Evolutionary conservation across 2,329 filamentous ascomycete genomes (phyloP).

Genomic region (Ceratocystis cacaofunesta): DNA sequence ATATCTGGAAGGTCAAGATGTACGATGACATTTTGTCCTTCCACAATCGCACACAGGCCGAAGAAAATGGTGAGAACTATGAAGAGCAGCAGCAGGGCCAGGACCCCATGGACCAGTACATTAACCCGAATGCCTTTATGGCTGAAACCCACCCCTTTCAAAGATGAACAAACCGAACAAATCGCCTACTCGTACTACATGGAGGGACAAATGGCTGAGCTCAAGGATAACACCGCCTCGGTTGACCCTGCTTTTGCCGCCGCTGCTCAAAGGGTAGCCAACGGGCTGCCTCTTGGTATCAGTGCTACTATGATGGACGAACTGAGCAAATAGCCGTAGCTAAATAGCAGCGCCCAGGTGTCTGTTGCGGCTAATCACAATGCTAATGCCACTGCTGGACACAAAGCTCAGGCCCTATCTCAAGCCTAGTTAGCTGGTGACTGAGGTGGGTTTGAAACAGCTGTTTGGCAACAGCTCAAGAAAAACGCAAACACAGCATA

Average conservation of each 20-base stretch:
- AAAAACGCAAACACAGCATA: too few species aligned
- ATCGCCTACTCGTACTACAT: constrained; percentile 6
- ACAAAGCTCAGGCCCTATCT: neutral
- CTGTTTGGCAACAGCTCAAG: too few species aligned
- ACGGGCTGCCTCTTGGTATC: neutral
- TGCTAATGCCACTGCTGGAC: neutral
- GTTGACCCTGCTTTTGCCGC: constrained; percentile 10
- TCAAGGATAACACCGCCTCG: constrained; percentile 7
- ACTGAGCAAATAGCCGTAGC: neutral
- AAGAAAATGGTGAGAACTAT: constrained; percentile 11
- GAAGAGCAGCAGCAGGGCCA: neutral
- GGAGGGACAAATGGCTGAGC: neutral
- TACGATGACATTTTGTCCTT: constrained; percentile 77
- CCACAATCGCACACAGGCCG: constrained; percentile 55
- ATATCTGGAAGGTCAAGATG: constrained; percentile 99
- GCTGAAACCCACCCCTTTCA: constrained; percentile 7
- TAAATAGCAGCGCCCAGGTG: neutral
- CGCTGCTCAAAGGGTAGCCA: neutral
- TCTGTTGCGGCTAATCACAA: too few species aligned
- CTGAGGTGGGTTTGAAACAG: neutral
- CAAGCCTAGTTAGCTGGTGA: neutral
- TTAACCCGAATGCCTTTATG: constrained; percentile 16
- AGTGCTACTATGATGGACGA: neutral
- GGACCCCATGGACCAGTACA: constrained; percentile 12
- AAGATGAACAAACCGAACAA: constrained; percentile 9